Base-by-base conservation (phyloP, 2,329 filamentous ascomycete genomes). In the Fusarium scirpi region DNA sequence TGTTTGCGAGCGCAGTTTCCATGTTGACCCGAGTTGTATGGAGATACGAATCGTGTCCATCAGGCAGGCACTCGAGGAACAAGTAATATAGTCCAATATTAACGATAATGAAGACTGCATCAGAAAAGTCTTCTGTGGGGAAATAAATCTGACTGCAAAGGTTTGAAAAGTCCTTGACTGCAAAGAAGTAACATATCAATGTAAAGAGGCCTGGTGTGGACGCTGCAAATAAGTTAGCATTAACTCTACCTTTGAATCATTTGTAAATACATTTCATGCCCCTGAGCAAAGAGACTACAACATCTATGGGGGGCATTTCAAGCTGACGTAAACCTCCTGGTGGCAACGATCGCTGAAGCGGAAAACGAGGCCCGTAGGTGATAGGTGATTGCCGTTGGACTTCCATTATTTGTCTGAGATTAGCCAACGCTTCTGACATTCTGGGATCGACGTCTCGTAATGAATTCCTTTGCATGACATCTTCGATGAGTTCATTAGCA, bases 401-500 rank as follows among this genome's bases (percentile, higher is more conserved):
- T 55, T 82, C 78, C 48, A 87, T 85, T 27, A 89, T 84, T 66
- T 86, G 84, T 53, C 83, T 82, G 11, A 89, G 79, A 20, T 84
- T 85, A 34, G 82, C 79, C n/a, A 89, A 77, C 0, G 85, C 86
- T 4, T 84, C 82, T 47, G 84, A 81, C 79, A 89, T 87, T 73
- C 84, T 84, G 2, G 86, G 83, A 62, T 82, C 82, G 27, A 82
- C 76, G 44, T 83, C 79, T 32, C 80, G 79, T 5, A 86, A 76
- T 1, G 85, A 81, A 1, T 84, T 84, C n/a, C 83, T 81, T 67
- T 82, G 78, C 27, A 86, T 85, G 18, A 84, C 83, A 59, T 84
- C 80, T 70, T 88, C 85, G 22, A 87, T 82, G 41, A 88, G 86
- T 69, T 86, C 84, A 73, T 81, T 85, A n/a, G 85, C 86, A 70